Evolutionary conservation across 495 filamentous ascomycete genomes (phyloP), one percentile per base, ranked within the genome.

Genomic region (Annulohypoxylon moriforme): DNA sequence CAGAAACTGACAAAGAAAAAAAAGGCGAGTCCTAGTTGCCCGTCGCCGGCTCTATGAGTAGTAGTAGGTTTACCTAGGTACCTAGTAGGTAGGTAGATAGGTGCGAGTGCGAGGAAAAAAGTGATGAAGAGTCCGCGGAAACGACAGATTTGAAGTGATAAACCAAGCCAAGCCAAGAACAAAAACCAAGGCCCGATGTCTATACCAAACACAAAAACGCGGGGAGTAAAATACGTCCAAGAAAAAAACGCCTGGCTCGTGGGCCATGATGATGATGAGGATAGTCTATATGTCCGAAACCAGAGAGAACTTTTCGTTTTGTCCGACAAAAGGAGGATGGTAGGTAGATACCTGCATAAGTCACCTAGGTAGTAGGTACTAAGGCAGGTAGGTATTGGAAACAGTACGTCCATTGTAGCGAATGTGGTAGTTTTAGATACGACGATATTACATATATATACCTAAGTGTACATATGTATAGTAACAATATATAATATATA

Each of bases 41-140:
- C 61, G 64, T 73, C 60, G 60, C 47, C 65, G 65, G 64, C 60
- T 73, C 70, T 73, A 68, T 44, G 27, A n/a, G 25, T 22, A n/a
- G n/a, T n/a, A n/a, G n/a, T n/a, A n/a, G n/a, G 27, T 29, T 2
- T 29, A 29, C 3, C 3, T 29, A 29, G 27, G 27, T 29, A 29
- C 27, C 27, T 6, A 29, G 6, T 29, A 29, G 27, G 27, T 29
- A 16, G 14, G 18, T n/a, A 24, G 27, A 24, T 57, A 10, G 25
- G 36, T 40, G 46, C 2, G 16, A 11, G 9, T 40, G 36, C 13
- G 13, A 20, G 9, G 0, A 25, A 61, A 55, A 52, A 20, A 55
- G 24, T 3, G 22, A 22, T 16, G 24, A 6, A 7, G 22, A 14
- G 25, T 52, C 24, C 57, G 60, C 71, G 61, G 71, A 66, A 73